Base-by-base conservation (phyloP, 2,329 filamentous ascomycete genomes). In the Chaetothyriales sp. region DNA sequence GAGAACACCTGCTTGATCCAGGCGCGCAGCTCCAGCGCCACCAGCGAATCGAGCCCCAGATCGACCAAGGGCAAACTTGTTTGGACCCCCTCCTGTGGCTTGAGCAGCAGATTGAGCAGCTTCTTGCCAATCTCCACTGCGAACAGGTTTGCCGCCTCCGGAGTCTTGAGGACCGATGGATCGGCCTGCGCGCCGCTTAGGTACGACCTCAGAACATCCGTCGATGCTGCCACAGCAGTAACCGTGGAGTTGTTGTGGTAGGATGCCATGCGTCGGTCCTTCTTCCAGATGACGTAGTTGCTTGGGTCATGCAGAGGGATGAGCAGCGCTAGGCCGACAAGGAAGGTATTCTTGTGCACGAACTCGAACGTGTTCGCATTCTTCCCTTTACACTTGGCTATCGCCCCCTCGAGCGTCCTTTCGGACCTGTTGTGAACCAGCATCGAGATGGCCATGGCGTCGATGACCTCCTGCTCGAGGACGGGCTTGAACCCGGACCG, bases 1-100 rank as follows among this genome's bases (percentile, higher is more conserved):
- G 52, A 58, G 0, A 62, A 48, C 22, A 55, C 57, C 0, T 63
- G 60, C 3, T 57, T 57, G 37, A 50, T 54, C 59, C 59, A 61
- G 13, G 2, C 37, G 1, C 57, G 50, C 6, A 61, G 2, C 53
- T 61, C 59, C 19, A 61, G 50, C 5, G 46, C 51, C 1, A 60
- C 49, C 22, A 61, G 46, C 10, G 55, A 58, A 33, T 61, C 60
- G 18, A 61, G 10, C 1, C 60, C 60, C 2, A 61, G 43, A 9
- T 43, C n/a, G 20, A 45, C 3, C 44, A 60, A 29, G 15, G 49
- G 58, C 9, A 50, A 44, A n/a, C 59, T 59, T 9, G 49, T 50
- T 1, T 58, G 51, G 5, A 63, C 44, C 1, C 65, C 62, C 4
- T 63, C 62, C 1, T 49, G 46, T 5, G 47, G 33, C 13, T 50